Percentiles rank a stretch among this genome's conserved stretches.
Conservation (phyloP, 805 yeast species). For the Tetrapisispora arboricola region DNA sequence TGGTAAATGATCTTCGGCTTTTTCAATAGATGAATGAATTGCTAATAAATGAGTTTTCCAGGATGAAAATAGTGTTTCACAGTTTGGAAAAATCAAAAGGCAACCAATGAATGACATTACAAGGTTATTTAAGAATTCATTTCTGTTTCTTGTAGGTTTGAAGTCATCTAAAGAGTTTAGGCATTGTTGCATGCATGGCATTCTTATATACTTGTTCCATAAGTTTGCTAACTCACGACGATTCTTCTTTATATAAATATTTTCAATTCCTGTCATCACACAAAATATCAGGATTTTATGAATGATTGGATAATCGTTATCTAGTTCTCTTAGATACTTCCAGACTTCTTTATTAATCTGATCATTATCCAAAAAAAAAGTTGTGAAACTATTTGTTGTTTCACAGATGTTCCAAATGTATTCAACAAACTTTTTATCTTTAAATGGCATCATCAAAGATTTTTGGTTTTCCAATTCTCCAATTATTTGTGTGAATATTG, state of each 20-base stretch:
- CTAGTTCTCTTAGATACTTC: slow-evolving; percentile 1
- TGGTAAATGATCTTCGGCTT: not conserved
- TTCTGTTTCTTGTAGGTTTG: not conserved
- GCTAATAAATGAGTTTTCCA: slow-evolving; percentile 9
- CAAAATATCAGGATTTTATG: slow-evolving; percentile 3
- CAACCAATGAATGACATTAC: slow-evolving; percentile 4
- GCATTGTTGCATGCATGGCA: slow-evolving; percentile 8
- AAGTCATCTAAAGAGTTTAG: not conserved
- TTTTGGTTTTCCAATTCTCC: not conserved
- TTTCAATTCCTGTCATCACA: slow-evolving; percentile 4
- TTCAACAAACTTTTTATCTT: not conserved
- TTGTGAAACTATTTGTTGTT: not conserved
- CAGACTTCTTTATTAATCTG: not conserved
- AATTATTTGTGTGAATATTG: not conserved
- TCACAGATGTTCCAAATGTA: slow-evolving; percentile 1
- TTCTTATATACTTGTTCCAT: slow-evolving; percentile 8
- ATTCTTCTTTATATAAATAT: slow-evolving; percentile 1
- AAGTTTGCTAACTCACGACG: not conserved
- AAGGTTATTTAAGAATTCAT: not conserved
- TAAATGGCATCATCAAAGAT: too few species aligned
- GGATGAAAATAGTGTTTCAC: not conserved
- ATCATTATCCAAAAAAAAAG: not conserved
- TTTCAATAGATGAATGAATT: slow-evolving; percentile 1
- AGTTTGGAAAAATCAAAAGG: slow-evolving; percentile 4
- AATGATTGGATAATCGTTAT: not conserved